Evolutionary conservation across 2,329 filamentous ascomycete species (phyloP).

Genomic region (Xylariaceae sp.): DNA sequence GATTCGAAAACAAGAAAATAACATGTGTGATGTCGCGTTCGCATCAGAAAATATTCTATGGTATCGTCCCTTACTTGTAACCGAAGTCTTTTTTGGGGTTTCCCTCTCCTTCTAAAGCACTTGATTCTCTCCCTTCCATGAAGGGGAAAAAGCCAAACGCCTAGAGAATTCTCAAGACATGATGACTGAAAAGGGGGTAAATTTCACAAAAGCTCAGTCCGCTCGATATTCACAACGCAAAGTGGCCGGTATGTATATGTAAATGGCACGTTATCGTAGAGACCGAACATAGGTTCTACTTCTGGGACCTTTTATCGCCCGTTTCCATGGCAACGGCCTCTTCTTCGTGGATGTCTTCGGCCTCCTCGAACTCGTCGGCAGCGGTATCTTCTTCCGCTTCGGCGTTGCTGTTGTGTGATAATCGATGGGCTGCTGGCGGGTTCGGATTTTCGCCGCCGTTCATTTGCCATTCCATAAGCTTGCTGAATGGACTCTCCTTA

Average conservation of each 20-base stretch:
- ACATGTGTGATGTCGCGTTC: too few species aligned
- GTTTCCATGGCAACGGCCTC: conserved; percentile 8
- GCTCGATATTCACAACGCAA: background rate
- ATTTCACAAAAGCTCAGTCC: background rate
- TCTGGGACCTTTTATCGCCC: conserved; percentile 2
- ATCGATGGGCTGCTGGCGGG: conserved; percentile 32
- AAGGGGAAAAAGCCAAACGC: background rate
- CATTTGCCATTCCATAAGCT: conserved; percentile 99
- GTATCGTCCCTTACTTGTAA: background rate
- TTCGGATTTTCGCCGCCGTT: conserved; percentile 66
- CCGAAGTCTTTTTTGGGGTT: background rate
- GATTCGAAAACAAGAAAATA: too few species aligned
- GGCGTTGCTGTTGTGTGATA: conserved; percentile 41
- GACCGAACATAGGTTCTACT: conserved; percentile 19
- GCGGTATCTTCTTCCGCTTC: conserved; percentile 16
- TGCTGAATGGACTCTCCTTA: conserved; percentile 78
- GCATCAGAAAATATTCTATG: background rate
- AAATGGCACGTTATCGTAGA: background rate
- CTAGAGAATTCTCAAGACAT: background rate
- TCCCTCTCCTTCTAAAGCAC: background rate
- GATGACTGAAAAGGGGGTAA: background rate
- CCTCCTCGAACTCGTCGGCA: conserved; percentile 21
- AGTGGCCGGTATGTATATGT: background rate
- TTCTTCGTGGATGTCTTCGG: conserved; percentile 11
- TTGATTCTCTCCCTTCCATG: background rate